Conservation (phyloP, 2,329 filamentous ascomycete species). For the Ilyonectria mors-panacis region DNA sequence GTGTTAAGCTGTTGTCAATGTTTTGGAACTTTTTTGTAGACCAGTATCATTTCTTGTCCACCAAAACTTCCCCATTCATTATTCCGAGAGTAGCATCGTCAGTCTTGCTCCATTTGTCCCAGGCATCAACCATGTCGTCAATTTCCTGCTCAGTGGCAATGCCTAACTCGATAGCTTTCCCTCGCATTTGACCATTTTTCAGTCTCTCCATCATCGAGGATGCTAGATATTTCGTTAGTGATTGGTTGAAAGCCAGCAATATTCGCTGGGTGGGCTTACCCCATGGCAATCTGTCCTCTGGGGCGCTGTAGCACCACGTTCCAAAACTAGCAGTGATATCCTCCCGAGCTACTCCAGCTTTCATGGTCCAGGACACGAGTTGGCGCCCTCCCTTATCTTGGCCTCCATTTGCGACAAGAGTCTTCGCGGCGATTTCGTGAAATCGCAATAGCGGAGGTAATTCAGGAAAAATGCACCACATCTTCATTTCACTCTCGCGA, state of each 20-base stretch:
- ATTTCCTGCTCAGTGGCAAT: slow-evolving; percentile 44
- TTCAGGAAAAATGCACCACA: slow-evolving; percentile 51
- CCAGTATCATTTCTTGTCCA: slow-evolving; percentile 37
- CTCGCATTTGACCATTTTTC: slow-evolving; percentile 42
- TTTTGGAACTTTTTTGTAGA: neutral
- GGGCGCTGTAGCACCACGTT: slow-evolving; percentile 50
- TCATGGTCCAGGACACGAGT: slow-evolving; percentile 48
- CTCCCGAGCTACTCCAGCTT: slow-evolving; percentile 42
- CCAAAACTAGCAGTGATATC: slow-evolving; percentile 46
- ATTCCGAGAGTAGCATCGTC: slow-evolving; percentile 50
- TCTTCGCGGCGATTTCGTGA: slow-evolving; percentile 40
- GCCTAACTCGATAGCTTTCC: slow-evolving; percentile 45
- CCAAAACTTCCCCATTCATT: slow-evolving; percentile 49
- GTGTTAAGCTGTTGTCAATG: no score
- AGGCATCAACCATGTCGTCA: slow-evolving; percentile 48
- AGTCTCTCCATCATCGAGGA: slow-evolving; percentile 47
- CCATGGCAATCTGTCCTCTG: slow-evolving; percentile 45
- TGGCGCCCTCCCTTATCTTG: slow-evolving; percentile 46
- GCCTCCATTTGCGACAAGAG: slow-evolving; percentile 44
- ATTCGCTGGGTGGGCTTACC: slow-evolving; percentile 35
- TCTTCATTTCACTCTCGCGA: slow-evolving; percentile 49
- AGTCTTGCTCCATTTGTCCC: slow-evolving; percentile 46
- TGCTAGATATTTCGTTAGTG: slow-evolving; percentile 37
- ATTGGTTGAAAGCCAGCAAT: neutral
- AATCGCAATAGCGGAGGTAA: slow-evolving; percentile 43